Conservation (phyloP, 1,284 basidiomycete species). For the Puccinia polysora region DNA sequence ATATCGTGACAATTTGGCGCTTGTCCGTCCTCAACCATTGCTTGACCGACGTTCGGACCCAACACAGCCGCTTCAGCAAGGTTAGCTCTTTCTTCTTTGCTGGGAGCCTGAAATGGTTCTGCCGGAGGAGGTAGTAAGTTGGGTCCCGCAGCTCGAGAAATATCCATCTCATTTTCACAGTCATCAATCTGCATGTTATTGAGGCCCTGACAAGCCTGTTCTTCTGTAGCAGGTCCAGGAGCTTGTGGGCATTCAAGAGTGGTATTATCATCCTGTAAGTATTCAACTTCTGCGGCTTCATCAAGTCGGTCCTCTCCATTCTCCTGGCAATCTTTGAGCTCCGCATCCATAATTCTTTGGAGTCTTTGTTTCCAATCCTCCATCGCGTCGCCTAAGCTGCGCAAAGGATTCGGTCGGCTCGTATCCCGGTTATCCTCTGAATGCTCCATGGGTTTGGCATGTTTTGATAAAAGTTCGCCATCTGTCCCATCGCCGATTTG, state of each 20-base stretch:
- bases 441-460: neutral
- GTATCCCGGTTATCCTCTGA: neutral
- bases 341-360: conserved; percentile 31
- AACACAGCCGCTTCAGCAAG: conserved; percentile 46
- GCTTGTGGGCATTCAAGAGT: conserved; percentile 18
- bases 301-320: conserved; percentile 22
- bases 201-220: conserved; percentile 31
- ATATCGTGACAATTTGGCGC: conserved; percentile 63
- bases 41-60: neutral
- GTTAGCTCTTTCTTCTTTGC: conserved; percentile 58
- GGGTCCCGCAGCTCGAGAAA: conserved; percentile 47
- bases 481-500: conserved; percentile 5
- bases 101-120: conserved; percentile 48
- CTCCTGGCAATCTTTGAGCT: conserved; percentile 1
- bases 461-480: conserved; percentile 1
- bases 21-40: conserved; percentile 57
- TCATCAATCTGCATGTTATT: conserved; percentile 34
- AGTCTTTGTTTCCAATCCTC: conserved; percentile 36
- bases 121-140: conserved; percentile 49
- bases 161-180: conserved; percentile 18
- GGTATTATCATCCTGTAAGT: conserved; percentile 18
- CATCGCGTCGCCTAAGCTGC: conserved; percentile 29
- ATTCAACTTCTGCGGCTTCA: conserved; percentile 32
- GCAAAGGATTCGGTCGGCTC: conserved; percentile 12
- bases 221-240: conserved; percentile 39